A percentile compares a stretch with the other conserved stretches of the same genome.
Conservation (phyloP, 176 grass and related monocot genomes). For the Oryza nivara region DNA sequence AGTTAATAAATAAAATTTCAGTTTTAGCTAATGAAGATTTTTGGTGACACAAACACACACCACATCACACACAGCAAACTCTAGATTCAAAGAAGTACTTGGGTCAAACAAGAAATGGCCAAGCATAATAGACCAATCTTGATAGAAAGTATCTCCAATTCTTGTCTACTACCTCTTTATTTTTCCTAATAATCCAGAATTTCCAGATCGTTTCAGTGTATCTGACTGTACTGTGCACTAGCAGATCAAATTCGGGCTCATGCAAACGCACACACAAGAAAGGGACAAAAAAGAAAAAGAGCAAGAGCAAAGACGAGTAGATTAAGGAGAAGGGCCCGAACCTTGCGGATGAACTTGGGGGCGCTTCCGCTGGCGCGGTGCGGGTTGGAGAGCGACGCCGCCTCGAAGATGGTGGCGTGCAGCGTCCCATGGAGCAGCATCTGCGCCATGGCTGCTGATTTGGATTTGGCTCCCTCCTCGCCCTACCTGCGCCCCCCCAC, state of each 20-base stretch:
- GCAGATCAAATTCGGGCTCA: not conserved
- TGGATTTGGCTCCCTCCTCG: not conserved
- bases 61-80: not conserved
- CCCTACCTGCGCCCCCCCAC: constrained; percentile 5
- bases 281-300: not conserved
- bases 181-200: not conserved
- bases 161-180: not conserved
- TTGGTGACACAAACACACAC: not conserved
- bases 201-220: not conserved
- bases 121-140: not conserved
- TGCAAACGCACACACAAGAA: not conserved
- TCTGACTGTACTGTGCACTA: not conserved
- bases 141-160: not conserved
- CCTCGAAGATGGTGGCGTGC: constrained; percentile 72
- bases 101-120: not conserved
- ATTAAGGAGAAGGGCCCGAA: not conserved
- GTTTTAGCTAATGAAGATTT: not conserved
- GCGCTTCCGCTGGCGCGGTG: constrained; percentile 37
- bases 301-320: rapidly evolving
- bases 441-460: constrained; percentile 51
- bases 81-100: not conserved
- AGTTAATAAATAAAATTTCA: too few relatives aligned
- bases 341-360: constrained; percentile 66
- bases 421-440: constrained; percentile 83
- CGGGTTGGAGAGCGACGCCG: constrained; percentile 43